Conservation (phyloP, 2,329 filamentous ascomycete genomes). For the Colletotrichum sp. region DNA sequence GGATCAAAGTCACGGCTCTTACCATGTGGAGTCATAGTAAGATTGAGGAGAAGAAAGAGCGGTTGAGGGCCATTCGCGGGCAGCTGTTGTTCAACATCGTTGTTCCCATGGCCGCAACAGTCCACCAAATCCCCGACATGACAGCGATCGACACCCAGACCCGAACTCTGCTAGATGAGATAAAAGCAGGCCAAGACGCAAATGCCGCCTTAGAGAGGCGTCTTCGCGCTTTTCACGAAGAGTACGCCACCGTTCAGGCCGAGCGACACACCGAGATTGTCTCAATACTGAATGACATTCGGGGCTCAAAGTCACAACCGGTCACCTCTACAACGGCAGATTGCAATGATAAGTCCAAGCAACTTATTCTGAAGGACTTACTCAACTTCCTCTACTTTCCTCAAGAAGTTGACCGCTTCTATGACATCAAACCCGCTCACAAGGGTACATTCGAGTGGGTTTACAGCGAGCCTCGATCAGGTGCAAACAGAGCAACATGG, state of each 20-base stretch:
- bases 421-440: not conserved
- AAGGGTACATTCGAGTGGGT: not conserved
- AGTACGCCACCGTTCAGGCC: not conserved
- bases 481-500: fast-evolving
- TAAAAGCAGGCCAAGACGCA: fast-evolving
- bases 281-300: no score
- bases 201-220: not conserved
- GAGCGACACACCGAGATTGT: not conserved
- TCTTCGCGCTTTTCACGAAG: not conserved
- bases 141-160: fast-evolving
- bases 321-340: no score
- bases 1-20: no score
- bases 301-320: no score
- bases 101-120: not conserved
- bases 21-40: not conserved
- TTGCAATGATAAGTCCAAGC: no score
- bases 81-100: not conserved
- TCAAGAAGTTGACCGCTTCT: fast-evolving
- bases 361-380: no score
- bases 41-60: fast-evolving
- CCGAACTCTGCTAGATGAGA: fast-evolving
- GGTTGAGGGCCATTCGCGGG: fast-evolving
- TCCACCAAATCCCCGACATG: not conserved
- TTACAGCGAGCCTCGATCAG: fast-evolving
- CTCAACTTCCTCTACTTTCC: not conserved